Conservation (phyloP, 2,329 filamentous ascomycete genomes). For the Orbilia ellipsospora region DNA sequence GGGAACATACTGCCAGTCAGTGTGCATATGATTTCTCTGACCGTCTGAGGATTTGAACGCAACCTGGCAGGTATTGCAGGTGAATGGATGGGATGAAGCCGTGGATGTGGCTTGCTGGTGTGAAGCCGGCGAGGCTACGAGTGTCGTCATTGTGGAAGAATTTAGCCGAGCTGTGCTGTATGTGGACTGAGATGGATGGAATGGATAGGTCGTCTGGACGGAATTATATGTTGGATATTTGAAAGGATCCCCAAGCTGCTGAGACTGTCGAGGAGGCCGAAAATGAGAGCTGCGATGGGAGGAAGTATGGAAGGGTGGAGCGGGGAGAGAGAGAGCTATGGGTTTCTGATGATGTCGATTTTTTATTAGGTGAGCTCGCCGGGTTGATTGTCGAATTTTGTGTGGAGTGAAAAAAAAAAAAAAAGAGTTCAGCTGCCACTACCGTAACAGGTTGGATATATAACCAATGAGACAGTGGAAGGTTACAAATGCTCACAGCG, state of each 20-base stretch:
- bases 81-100: constrained; percentile 79
- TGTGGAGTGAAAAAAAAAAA: constrained; percentile 34
- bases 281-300: not conserved
- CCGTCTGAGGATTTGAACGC: constrained; percentile 94
- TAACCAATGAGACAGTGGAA: not conserved
- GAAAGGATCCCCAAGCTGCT: not conserved
- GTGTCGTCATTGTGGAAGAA: constrained; percentile 45
- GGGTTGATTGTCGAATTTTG: constrained; percentile 12
- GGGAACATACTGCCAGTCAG: constrained; percentile 90
- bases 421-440: not conserved
- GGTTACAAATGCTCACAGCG: not conserved
- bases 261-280: not conserved
- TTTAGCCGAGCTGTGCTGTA: not conserved
- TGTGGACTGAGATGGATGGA: not conserved
- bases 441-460: not conserved
- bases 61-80: constrained; percentile 97
- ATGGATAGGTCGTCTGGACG: constrained; percentile 5
- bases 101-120: constrained; percentile 23
- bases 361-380: constrained; percentile 3
- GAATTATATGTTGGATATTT: no score
- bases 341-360: not conserved
- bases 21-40: constrained; percentile 96
- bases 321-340: not conserved
- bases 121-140: constrained; percentile 40
- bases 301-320: not conserved